Percentiles rank a stretch among this genome's conserved stretches.
Evolutionary conservation across 257 asterid genomes (phyloP).

Genomic region (Nicotiana obtusifolia): DNA sequence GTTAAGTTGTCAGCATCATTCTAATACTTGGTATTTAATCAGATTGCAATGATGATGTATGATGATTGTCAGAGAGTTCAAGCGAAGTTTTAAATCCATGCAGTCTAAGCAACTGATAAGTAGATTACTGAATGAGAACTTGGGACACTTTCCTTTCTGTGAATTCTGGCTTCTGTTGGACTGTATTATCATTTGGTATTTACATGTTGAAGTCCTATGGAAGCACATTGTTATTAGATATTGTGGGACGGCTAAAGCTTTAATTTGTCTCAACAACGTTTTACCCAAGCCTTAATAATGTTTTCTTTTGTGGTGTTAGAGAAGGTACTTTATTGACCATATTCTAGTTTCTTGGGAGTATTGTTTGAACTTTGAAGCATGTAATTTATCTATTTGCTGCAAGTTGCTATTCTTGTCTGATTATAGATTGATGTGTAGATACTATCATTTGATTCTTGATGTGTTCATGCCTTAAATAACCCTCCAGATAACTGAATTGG

Average conservation of each 20-base stretch:
- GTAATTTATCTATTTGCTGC: background rate
- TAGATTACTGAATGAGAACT: constrained; percentile 30
- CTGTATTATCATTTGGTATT: background rate
- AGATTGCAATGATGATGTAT: constrained; percentile 71
- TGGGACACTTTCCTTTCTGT: constrained; percentile 16
- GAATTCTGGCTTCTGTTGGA: constrained; percentile 3
- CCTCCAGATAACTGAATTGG: background rate
- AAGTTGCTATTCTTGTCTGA: background rate
- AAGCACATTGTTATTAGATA: background rate
- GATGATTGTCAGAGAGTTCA: constrained; percentile 55
- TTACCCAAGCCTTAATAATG: constrained; percentile 5
- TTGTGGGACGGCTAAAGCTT: background rate
- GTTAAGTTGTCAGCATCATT: constrained; percentile 23
- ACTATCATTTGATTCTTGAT: background rate
- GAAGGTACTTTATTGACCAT: background rate
- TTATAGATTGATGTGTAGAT: background rate
- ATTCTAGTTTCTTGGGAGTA: background rate
- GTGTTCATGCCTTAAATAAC: background rate
- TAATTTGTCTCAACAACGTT: background rate
- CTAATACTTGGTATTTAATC: constrained; percentile 51
- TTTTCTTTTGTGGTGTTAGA: background rate
- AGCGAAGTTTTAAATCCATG: constrained; percentile 32
- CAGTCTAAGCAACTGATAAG: constrained; percentile 34
- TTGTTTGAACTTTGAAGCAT: background rate
- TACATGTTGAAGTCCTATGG: background rate